These are phyloP conservation scores for Glycine tomentella DNA, from an alignment of 306 rosid species.

Conservation along the genomic window DNA sequence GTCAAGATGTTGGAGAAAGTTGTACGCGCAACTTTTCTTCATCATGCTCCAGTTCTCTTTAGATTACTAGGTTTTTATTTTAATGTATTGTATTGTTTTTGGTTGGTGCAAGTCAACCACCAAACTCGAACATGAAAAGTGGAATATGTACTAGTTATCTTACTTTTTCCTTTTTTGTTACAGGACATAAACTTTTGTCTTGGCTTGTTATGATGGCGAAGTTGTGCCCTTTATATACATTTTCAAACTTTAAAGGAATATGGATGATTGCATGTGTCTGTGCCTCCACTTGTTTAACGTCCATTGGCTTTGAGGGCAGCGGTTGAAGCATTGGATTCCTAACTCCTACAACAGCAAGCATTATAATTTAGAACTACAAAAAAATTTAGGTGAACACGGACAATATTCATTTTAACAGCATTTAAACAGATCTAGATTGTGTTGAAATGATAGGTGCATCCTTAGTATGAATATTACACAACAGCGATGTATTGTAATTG, in stretches of 20 bases:
- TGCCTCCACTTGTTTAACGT: conserved; percentile 17
- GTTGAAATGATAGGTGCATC: no score
- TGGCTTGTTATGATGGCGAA: conserved; percentile 44
- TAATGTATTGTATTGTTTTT: neutral
- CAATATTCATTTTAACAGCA: no score
- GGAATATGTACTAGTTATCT: neutral
- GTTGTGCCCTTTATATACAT: conserved; percentile 19
- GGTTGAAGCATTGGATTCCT: conserved; percentile 52
- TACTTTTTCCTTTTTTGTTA: neutral
- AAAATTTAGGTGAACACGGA: no score
- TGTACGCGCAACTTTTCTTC: neutral
- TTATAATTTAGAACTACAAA: no score
- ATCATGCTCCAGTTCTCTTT: neutral
- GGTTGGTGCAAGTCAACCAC: conserved; percentile 37
- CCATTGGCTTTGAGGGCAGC: neutral
- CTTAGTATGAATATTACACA: no score
- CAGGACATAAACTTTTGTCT: conserved; percentile 40
- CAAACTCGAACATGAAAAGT: conserved; percentile 28
- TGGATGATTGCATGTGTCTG: conserved; percentile 9
- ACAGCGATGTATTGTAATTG: no score
- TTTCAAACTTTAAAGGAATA: conserved; percentile 38
- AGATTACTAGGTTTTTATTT: neutral
- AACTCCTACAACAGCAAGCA: neutral
- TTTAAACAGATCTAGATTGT: no score
- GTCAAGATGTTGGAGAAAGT: conserved; percentile 1